Conservation (phyloP, 2,329 filamentous ascomycete genomes). For the Exserohilum turcica region DNA sequence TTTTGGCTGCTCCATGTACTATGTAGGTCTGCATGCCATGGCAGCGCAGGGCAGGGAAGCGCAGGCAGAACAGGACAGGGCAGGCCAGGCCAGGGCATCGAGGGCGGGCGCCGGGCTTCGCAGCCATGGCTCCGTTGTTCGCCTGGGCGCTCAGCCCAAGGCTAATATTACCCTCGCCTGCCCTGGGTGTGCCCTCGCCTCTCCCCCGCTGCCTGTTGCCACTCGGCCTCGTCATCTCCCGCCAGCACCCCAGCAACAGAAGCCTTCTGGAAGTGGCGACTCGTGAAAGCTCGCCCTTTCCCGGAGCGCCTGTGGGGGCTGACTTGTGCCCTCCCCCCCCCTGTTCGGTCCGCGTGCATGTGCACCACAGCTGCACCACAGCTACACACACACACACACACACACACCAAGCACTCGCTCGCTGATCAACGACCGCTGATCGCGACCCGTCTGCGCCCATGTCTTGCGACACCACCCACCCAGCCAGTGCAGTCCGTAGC, state of each 20-base stretch:
- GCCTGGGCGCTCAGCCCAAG: too few relatives aligned
- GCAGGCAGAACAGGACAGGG: too few relatives aligned
- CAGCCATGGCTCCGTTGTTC: too few relatives aligned
- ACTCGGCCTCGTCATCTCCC: conserved; percentile 24
- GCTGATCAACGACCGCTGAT: conserved; percentile 16
- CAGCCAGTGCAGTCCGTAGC: too few relatives aligned
- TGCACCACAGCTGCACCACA: too few relatives aligned
- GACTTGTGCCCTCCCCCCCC: conserved; percentile 5
- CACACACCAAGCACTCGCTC: too few relatives aligned
- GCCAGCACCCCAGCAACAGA: conserved; percentile 13
- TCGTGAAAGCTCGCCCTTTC: conserved; percentile 4
- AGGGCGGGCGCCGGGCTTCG: background rate
- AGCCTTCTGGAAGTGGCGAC: conserved; percentile 24
- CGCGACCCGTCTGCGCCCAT: background rate
- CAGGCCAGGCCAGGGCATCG: conserved; percentile 1
- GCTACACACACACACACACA: too few relatives aligned
- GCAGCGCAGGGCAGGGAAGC: too few relatives aligned
- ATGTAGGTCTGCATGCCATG: too few relatives aligned
- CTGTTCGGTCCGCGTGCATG: conserved; percentile 19
- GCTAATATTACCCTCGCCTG: too few relatives aligned
- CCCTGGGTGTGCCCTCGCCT: background rate
- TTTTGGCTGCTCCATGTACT: background rate
- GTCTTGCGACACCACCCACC: background rate
- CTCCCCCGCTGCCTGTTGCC: conserved; percentile 10
- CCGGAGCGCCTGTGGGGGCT: conserved; percentile 10